A percentile compares a stretch with the other conserved stretches of the same genome.
Conservation (phyloP, 495 filamentous ascomycete genomes). For the Annulohypoxylon stygium region DNA sequence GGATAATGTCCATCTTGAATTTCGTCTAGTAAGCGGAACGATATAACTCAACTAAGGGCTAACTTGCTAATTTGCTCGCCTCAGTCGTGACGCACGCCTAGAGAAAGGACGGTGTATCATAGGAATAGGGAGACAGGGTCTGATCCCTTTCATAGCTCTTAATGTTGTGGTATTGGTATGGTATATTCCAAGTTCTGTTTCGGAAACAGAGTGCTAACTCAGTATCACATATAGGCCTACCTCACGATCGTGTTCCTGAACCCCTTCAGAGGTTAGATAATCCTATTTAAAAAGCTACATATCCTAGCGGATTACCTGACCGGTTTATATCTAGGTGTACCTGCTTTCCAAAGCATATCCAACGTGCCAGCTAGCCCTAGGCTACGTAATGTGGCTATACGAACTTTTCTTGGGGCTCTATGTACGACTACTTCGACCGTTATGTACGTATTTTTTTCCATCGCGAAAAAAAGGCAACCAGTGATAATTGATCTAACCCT, state of each 20-base stretch:
- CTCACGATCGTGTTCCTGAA: slow-evolving; percentile 65
- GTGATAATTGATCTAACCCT: not conserved
- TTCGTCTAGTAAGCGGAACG: slow-evolving; percentile 62
- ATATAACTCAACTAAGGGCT: not conserved
- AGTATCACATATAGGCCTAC: slow-evolving; percentile 58
- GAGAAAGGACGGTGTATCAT: slow-evolving; percentile 64
- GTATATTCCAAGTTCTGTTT: not conserved
- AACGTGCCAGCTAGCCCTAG: slow-evolving; percentile 51
- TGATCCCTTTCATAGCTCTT: slow-evolving; percentile 65
- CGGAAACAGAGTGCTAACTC: not conserved
- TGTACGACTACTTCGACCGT: slow-evolving; percentile 63
- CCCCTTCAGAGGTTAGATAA: slow-evolving; percentile 59
- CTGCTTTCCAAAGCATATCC: slow-evolving; percentile 55
- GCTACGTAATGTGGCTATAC: slow-evolving; percentile 57
- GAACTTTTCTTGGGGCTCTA: slow-evolving; percentile 65
- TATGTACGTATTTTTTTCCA: slow-evolving; percentile 52
- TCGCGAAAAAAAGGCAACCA: not conserved
- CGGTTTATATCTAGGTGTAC: slow-evolving; percentile 49
- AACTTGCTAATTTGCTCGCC: slow-evolving; percentile 15
- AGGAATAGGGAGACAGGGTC: slow-evolving; percentile 63
- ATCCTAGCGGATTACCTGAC: not conserved
- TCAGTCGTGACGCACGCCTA: slow-evolving; percentile 61
- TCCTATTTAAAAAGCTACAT: not conserved
- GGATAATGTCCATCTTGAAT: slow-evolving; percentile 61
- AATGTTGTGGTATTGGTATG: slow-evolving; percentile 64